A percentile compares a stretch with the other conserved stretches of the same genome.
These are phyloP conservation scores for Saccharomycopsis vini DNA, from an alignment of 805 yeast genomes.

Conservation along the genomic window DNA sequence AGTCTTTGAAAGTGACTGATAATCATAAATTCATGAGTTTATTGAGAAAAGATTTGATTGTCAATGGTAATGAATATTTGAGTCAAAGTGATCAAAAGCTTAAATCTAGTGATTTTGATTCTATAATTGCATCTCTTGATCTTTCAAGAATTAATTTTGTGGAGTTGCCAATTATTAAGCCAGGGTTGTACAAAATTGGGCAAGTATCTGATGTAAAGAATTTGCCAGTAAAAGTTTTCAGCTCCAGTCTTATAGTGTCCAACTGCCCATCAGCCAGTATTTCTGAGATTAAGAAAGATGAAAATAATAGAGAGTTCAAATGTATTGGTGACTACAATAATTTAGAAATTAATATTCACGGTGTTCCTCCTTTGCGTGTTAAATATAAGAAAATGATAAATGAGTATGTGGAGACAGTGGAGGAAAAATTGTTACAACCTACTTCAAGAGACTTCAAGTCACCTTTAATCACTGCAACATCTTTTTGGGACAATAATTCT, in stretches of 20 bases:
- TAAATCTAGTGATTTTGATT: constrained; percentile 2
- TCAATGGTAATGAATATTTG: constrained; percentile 21
- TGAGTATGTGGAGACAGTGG: constrained; percentile 27
- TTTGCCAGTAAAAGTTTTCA: constrained; percentile 49
- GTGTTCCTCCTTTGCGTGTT: constrained; percentile 71
- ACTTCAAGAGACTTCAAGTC: constrained; percentile 35
- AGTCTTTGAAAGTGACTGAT: constrained; percentile 24
- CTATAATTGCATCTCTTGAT: constrained; percentile 6
- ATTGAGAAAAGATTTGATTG: constrained; percentile 20
- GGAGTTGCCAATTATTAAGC: constrained; percentile 52
- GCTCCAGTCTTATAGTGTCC: constrained; percentile 57
- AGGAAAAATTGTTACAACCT: constrained; percentile 42
- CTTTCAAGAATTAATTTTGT: constrained; percentile 27
- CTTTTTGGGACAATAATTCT: constrained; percentile 8
- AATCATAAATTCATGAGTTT: constrained; percentile 9
- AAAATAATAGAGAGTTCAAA: constrained; percentile 29
- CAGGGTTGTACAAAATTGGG: constrained; percentile 71
- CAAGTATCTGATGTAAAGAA: constrained; percentile 61
- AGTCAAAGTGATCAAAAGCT: constrained; percentile 18
- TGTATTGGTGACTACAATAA: constrained; percentile 58
- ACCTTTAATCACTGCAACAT: constrained; percentile 34
- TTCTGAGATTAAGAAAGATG: background rate
- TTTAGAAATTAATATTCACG: constrained; percentile 47
- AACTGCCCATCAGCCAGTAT: constrained; percentile 70
- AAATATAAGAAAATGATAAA: constrained; percentile 42